Evolutionary conservation across 495 filamentous ascomycete genomes (phyloP).

Genomic region (Podospora didyma): DNA sequence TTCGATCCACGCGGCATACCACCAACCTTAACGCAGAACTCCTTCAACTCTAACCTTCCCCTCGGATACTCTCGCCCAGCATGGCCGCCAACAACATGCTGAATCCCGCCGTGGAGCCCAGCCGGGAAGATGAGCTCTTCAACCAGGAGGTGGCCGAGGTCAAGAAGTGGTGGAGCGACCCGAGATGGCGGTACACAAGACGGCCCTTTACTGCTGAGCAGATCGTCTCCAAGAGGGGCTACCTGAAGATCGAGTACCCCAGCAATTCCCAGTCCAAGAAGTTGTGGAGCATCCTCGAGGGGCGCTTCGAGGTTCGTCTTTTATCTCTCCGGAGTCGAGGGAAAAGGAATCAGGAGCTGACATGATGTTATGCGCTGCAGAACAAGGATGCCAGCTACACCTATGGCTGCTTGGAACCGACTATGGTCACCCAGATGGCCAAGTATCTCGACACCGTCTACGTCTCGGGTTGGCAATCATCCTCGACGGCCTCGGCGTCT

Average conservation of each 20-base stretch:
- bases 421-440: conserved; percentile 98
- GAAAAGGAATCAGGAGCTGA: neutral
- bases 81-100: conserved; percentile 56
- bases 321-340: neutral
- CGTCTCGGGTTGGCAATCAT: conserved; percentile 98
- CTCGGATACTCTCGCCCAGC: conserved; percentile 20
- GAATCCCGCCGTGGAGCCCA: conserved; percentile 50
- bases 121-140: conserved; percentile 76
- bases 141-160: conserved; percentile 77
- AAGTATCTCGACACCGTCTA: conserved; percentile 98
- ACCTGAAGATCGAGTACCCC: conserved; percentile 85
- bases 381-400: conserved; percentile 83
- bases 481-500: conserved; percentile 87
- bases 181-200: conserved; percentile 89
- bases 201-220: conserved; percentile 93
- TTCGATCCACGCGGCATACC: neutral
- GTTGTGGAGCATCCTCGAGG: conserved; percentile 85
- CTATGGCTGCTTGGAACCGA: conserved; percentile 95
- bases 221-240: conserved; percentile 92
- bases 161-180: conserved; percentile 90
- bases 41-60: neutral
- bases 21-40: neutral
- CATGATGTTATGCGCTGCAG: conserved; percentile 39
- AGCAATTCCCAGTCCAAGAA: conserved; percentile 89
- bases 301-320: conserved; percentile 67